These are phyloP conservation scores for Tinospora cordifolia DNA, from an alignment of 164 flowering plant genomes.

Conservation along the genomic window DNA sequence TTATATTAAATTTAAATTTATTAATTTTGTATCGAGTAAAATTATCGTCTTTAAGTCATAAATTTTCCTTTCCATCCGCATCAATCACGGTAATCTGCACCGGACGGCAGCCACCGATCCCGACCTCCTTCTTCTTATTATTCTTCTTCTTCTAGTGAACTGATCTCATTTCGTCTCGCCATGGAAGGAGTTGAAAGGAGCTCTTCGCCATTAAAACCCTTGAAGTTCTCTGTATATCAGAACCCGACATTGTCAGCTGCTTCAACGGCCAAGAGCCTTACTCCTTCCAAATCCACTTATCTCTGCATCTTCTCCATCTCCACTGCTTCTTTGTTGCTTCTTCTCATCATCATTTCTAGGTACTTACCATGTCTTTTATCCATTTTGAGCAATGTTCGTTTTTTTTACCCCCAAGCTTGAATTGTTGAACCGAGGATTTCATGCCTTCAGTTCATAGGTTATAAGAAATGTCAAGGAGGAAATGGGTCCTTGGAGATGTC, in stretches of 20 bases:
- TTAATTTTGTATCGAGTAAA: too few relatives aligned
- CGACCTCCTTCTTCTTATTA: too few relatives aligned
- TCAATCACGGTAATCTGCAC: too few relatives aligned
- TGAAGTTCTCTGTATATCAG: slow-evolving; percentile 70
- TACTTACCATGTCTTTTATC: slow-evolving; percentile 9
- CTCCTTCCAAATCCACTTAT: slow-evolving; percentile 46
- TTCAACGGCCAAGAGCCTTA: slow-evolving; percentile 64
- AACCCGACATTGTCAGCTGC: slow-evolving; percentile 76
- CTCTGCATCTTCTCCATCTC: slow-evolving; percentile 42
- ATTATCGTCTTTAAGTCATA: too few relatives aligned
- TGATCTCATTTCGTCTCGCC: neutral
- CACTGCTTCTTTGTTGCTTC: slow-evolving; percentile 43
- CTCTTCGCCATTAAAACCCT: slow-evolving; percentile 33
- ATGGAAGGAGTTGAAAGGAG: slow-evolving; percentile 23
- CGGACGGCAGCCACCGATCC: too few relatives aligned
- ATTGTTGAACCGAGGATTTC: too few relatives aligned
- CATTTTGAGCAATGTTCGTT: neutral
- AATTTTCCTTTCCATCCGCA: too few relatives aligned
- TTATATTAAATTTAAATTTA: too few relatives aligned
- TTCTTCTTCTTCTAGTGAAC: neutral
- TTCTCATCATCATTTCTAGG: slow-evolving; percentile 46
- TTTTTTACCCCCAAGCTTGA: neutral
- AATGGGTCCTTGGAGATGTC: neutral
- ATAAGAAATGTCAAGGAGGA: neutral
- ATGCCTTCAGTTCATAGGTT: too few relatives aligned